Evolutionary conservation across 805 yeast genomes (phyloP), one percentile per base, ranked within the genome.

Genomic region (Suhomyces emberorum): DNA sequence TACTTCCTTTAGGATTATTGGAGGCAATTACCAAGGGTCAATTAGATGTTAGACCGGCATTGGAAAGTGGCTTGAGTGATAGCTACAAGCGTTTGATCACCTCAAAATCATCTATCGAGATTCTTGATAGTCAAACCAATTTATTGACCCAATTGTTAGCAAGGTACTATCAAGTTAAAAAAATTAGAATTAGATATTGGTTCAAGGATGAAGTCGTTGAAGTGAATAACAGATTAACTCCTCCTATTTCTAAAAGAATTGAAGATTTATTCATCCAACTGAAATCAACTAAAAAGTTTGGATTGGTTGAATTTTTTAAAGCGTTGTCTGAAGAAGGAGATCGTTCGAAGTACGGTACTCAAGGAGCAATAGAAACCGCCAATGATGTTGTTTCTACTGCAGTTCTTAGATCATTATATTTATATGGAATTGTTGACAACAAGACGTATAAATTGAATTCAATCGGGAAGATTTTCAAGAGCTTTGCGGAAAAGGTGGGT

Each of bases 101-200:
- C 5, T 63, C 70, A 10, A 63, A 59, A 25, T 58, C 59, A 24
- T 69, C 75, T 31, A 62, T 70, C 11, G 73, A 74, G 12, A 57
- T 77, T 38, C 74, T 83, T 37, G 81, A 82, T 36, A 70, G 73
- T 47, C 79, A 81, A 35, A 66, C 86, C 38, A 81, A 82, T 44
- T 62, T 86, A 34, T 61, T 89, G 15, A 77, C 95, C 11, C 80
- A 77, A 47, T 74, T 81, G 17, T 72, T 88, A 48, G 81, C 87
- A 44, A 79, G 98, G 54, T 91, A 86, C 60, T 88, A 79, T 56
- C 97, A 89, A 55, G 81, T 76, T 41, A 84, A 82, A 53, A 77
- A 73, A 38, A 70, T 86, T 25, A 63, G 70, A 29, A 74, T 74
- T 17, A 55, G 63, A 12, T 74, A 63, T 41, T 82, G 83, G 82